Evolutionary conservation across 768 basidiomycete species (phyloP).

Genomic region (Sporobolomyces pararoseus): DNA sequence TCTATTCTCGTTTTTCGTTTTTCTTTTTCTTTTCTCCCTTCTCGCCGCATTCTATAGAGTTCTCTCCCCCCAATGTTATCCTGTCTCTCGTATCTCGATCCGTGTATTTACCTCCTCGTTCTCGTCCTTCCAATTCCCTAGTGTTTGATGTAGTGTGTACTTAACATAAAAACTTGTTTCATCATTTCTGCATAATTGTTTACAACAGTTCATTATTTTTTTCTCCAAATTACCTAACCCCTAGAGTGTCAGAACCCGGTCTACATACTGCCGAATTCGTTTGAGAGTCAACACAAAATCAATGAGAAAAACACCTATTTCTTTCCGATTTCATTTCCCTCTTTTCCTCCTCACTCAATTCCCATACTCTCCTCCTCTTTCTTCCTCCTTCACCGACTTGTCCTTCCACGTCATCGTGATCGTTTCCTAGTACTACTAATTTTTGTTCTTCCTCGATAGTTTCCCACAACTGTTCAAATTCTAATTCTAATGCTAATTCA

Average conservation of each 20-base stretch:
- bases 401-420: not conserved
- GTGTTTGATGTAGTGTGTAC: too few relatives aligned
- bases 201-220: not conserved
- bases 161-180: not conserved
- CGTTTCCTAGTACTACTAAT: slow-evolving; percentile 60
- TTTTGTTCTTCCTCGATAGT: slow-evolving; percentile 60
- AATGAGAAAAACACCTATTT: slow-evolving; percentile 36
- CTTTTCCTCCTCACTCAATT: slow-evolving; percentile 57
- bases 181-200: not conserved
- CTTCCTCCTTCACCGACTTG: slow-evolving; percentile 48
- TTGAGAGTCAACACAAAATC: too few relatives aligned
- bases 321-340: slow-evolving; percentile 53
- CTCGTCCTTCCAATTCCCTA: too few relatives aligned
- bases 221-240: too few relatives aligned
- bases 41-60: too few relatives aligned
- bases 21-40: too few relatives aligned
- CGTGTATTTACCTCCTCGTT: too few relatives aligned
- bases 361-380: slow-evolving; percentile 51
- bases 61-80: too few relatives aligned
- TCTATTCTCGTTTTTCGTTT: not conserved
- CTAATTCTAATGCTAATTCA: slow-evolving; percentile 48
- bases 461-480: slow-evolving; percentile 60
- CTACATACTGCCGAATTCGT: too few relatives aligned
- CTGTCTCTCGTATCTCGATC: too few relatives aligned
- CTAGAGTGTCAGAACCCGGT: too few relatives aligned